A percentile compares a stretch with the other conserved stretches of the same genome.
Evolutionary conservation across 441 rosid species (phyloP).

Genomic region (Brassica balearica): DNA sequence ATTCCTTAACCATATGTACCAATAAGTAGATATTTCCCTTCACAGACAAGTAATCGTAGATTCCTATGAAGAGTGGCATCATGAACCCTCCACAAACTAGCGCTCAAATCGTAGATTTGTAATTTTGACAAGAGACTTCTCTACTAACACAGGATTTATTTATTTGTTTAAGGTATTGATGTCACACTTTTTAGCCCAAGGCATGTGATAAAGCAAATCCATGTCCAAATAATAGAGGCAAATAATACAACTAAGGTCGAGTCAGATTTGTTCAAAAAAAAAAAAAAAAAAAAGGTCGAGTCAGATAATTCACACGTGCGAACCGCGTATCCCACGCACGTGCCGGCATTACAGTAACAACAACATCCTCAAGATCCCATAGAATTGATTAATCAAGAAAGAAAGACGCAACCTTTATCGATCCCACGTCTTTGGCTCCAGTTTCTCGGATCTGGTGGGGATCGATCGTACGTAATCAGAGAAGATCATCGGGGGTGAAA

Average conservation of each 20-base stretch:
- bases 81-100: no score
- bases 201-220: not conserved
- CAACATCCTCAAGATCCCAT: constrained; percentile 34
- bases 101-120: not conserved
- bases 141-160: constrained; percentile 73
- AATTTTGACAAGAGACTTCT: constrained; percentile 55
- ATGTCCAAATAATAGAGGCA: constrained; percentile 1
- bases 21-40: not conserved
- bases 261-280: not conserved
- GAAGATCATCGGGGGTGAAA: constrained; percentile 17
- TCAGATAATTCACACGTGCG: constrained; percentile 31
- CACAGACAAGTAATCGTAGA: not conserved
- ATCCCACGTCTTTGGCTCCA: constrained; percentile 38
- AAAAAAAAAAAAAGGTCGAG: constrained; percentile 7
- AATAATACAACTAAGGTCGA: constrained; percentile 23
- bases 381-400: constrained; percentile 23
- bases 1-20: not conserved
- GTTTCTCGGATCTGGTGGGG: constrained; percentile 40
- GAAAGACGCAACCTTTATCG: constrained; percentile 37
- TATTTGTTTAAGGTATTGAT: constrained; percentile 87
- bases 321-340: constrained; percentile 30
- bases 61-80: no score
- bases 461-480: constrained; percentile 22
- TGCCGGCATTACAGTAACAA: constrained; percentile 11
- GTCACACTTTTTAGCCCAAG: not conserved